Percentiles rank a stretch among this genome's conserved stretches.
Evolutionary conservation across 306 rosid species (phyloP).

Genomic region (Prinsepia uniflora): DNA sequence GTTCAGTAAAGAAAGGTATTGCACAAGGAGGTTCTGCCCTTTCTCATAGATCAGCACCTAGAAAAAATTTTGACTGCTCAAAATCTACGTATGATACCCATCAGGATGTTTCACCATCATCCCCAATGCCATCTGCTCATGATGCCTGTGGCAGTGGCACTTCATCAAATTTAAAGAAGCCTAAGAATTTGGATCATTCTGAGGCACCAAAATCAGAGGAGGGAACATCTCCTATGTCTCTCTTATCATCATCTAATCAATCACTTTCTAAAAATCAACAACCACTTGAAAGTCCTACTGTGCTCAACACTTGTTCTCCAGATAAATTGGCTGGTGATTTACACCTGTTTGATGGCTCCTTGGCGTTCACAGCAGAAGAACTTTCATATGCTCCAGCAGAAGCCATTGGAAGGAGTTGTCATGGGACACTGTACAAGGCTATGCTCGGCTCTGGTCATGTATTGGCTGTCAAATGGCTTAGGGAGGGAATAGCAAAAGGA

Average conservation of each 20-base stretch:
- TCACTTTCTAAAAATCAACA: slow-evolving; percentile 51
- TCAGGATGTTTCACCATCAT: slow-evolving; percentile 20
- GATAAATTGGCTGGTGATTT: slow-evolving; percentile 62
- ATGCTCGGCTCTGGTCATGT: slow-evolving; percentile 59
- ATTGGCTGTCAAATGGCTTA: slow-evolving; percentile 69
- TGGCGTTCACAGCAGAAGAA: slow-evolving; percentile 63
- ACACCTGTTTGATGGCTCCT: slow-evolving; percentile 59
- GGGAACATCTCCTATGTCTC: slow-evolving; percentile 45
- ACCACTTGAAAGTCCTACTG: slow-evolving; percentile 39
- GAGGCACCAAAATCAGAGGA: slow-evolving; percentile 41
- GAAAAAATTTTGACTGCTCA: slow-evolving; percentile 34
- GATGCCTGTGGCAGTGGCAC: slow-evolving; percentile 24
- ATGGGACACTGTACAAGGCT: slow-evolving; percentile 73
- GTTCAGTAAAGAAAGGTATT: slow-evolving; percentile 28
- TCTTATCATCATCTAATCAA: slow-evolving; percentile 51
- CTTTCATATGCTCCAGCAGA: slow-evolving; percentile 74
- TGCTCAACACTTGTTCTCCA: slow-evolving; percentile 44
- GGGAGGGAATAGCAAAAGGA: slow-evolving; percentile 77
- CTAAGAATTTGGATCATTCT: slow-evolving; percentile 24
- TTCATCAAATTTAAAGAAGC: slow-evolving; percentile 31
- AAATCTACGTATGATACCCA: slow-evolving; percentile 27
- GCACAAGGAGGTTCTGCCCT: slow-evolving; percentile 36
- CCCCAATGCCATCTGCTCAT: slow-evolving; percentile 18
- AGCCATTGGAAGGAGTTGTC: slow-evolving; percentile 72
- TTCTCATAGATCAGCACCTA: slow-evolving; percentile 29